Base-by-base conservation (phyloP, 768 basidiomycete genomes). In the Phlebiopsis flavidoalba region DNA sequence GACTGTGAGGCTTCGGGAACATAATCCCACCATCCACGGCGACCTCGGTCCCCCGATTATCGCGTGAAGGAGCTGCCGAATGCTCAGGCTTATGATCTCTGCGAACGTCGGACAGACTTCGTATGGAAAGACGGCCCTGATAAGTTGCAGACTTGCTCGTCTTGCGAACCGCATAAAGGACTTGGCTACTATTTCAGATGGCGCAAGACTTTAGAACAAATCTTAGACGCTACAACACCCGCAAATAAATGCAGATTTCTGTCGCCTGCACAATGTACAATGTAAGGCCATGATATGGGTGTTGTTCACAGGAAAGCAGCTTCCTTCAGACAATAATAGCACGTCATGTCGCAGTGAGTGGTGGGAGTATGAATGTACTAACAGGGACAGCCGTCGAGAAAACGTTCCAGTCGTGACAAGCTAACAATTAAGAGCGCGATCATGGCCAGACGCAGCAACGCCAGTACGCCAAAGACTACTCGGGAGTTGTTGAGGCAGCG, bases 401-500 rank as follows among this genome's bases (percentile, higher is more conserved):
- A 6, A 77, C 77, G 24, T 64, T n/a, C 68, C 26, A 79, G 75
- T 45, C 69, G 64, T 6, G 73, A 65, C 31, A 81, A 59, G 58
- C 84, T 80, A 24, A 82, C 57, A 21, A 75, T 66, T 14, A 81
- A 75, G 5, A 83, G 64, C 5, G 70, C 72, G 2, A 76, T 67
- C 14, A 80, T 79, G 22, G 77, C 75, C 22, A 72, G 65, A 59
- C 80, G 79, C 21, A 85, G 75, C 15, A 78, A 51, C 3, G 66
- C 66, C 46, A 87, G 66, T 17, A 77, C 66, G 21, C 75, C 63
- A 14, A 82, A 73, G 56, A 89, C 78, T 57, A 83, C 63, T n/a
- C 76, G 76, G n/a, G 83, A 80, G 60, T 82, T 80, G 68, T 84
- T 79, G 63, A 87, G 71, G 65, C 85, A 88, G 65, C 80, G 80